Base-by-base conservation (phyloP, 2,329 filamentous ascomycete genomes). In the Scedosporium apiospermum region DNA sequence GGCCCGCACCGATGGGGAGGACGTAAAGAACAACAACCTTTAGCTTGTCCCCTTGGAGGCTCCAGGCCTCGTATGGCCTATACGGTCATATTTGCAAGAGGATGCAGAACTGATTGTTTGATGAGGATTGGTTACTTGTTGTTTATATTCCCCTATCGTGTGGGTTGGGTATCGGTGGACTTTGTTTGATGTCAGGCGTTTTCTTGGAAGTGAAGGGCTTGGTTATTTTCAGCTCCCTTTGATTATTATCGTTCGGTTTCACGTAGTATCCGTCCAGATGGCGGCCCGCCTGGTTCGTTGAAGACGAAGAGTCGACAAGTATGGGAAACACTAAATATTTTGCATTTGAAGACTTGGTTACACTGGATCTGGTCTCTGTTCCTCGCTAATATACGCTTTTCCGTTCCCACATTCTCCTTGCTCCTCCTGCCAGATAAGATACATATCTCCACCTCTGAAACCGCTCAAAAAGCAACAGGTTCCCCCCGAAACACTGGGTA, bases 1-100 rank as follows among this genome's bases (percentile, higher is more conserved):
- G 63, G 42, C 61, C 61, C 49, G 34, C 51, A 6, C 57, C 63
- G 9, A 59, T 64, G 16, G 59, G 62, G 57, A 64, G 64, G 60
- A 64, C 63, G 12, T 66, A 44, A 63, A 26, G 21, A 14, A 18
- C 30, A 38, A 34, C 14, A 21, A 42, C 27, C 38, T 16, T 27
- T 9, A n/a, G 27, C 30, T 38, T 12, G 34, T 38, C 34, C 34
- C 2, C 34, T 4, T 14, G 34, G 10, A 38, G 34, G 10, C 34
- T 38, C 34, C 12, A 38, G 2, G 30, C 9, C 34, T 38, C 9
- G 10, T 14, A 38, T 38, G 34, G 4, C 34, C 34, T 38, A 38
- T 12, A 38, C 34, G 34, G 10, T 3, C 10, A 14, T 38, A 14
- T 12, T 38, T 38, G 34, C 34, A 38, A 38, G 34, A 12, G 3